A percentile compares a stretch with the other conserved stretches of the same genome.
Conservation (phyloP, 306 rosid genomes). For the Cicer chorassanicum region DNA sequence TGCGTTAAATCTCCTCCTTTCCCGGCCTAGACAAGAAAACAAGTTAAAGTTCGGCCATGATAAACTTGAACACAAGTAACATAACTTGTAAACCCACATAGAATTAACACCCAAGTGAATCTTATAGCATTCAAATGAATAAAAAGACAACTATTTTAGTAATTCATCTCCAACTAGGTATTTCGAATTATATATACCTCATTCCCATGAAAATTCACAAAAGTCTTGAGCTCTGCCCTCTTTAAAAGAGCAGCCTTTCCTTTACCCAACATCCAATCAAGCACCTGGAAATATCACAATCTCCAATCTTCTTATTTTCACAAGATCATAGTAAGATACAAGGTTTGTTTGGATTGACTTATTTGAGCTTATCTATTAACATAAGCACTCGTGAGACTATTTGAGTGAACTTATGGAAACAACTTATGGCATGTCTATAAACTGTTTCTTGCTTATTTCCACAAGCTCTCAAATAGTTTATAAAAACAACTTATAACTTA, state of each 20-base stretch:
- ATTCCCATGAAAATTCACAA: slow-evolving; percentile 94
- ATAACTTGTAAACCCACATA: slow-evolving; percentile 20
- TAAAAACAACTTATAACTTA: no score
- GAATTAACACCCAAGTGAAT: slow-evolving; percentile 22
- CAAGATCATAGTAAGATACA: slow-evolving; percentile 11
- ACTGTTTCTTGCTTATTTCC: background rate
- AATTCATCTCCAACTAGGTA: slow-evolving; percentile 20
- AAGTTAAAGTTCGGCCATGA: slow-evolving; percentile 24
- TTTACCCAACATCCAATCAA: slow-evolving; percentile 97
- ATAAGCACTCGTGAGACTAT: background rate
- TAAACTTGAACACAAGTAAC: slow-evolving; percentile 9
- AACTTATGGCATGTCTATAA: background rate
- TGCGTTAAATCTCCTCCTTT: slow-evolving; percentile 98
- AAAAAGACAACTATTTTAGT: slow-evolving; percentile 9
- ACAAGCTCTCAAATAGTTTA: no score
- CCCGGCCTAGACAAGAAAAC: slow-evolving; percentile 75
- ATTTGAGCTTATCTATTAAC: background rate
- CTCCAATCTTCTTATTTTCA: background rate
- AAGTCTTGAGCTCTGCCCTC: slow-evolving; percentile 98
- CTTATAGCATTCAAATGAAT: slow-evolving; percentile 34
- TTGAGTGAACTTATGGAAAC: background rate
- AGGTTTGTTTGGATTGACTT: background rate
- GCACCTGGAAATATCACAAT: slow-evolving; percentile 61
- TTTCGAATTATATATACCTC: slow-evolving; percentile 63
- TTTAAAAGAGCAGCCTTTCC: slow-evolving; percentile 91